Evolutionary conservation across 2,329 filamentous ascomycete species (phyloP).

Genomic region (Scorias spongiosa): DNA sequence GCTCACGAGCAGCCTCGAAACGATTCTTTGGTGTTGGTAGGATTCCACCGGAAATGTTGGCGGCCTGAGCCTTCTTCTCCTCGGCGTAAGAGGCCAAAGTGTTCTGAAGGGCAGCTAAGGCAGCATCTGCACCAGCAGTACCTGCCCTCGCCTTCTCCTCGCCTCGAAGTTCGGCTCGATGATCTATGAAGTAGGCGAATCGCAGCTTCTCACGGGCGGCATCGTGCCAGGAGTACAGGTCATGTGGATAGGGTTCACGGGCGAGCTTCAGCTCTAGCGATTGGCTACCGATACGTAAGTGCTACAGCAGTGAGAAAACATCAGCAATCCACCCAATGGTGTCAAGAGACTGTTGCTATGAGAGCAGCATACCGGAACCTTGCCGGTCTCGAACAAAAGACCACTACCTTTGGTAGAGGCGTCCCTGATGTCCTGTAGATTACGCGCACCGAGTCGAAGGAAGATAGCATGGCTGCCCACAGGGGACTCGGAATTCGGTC

Average conservation of each 20-base stretch:
- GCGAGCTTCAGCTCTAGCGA: conserved; percentile 38
- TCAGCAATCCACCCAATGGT: not conserved
- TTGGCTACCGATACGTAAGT: conserved; percentile 43
- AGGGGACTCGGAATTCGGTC: not conserved
- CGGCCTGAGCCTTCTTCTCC: conserved; percentile 42
- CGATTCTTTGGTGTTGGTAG: conserved; percentile 20
- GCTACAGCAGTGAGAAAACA: conserved; percentile 19
- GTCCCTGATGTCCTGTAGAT: conserved; percentile 19
- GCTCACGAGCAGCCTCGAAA: conserved; percentile 16
- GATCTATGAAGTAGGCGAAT: conserved; percentile 42
- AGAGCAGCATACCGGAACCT: conserved; percentile 16
- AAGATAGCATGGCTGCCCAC: conserved; percentile 12
- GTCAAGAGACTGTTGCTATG: conserved; percentile 1
- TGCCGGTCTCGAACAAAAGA: conserved; percentile 20
- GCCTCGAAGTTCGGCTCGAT: conserved; percentile 28
- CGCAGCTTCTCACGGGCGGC: conserved; percentile 21
- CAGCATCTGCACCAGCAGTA: conserved; percentile 42
- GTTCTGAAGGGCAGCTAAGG: conserved; percentile 43
- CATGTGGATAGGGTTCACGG: conserved; percentile 39
- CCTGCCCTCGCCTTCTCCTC: conserved; percentile 38
- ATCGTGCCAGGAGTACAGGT: conserved; percentile 38
- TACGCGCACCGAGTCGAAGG: conserved; percentile 16
- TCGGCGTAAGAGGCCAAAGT: conserved; percentile 44
- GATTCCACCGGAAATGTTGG: conserved; percentile 20
- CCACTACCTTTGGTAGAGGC: conserved; percentile 14